Evolutionary conservation across 192 early-diverging fungal species (phyloP).

Genomic region (Borealophlyctis nickersoniae): DNA sequence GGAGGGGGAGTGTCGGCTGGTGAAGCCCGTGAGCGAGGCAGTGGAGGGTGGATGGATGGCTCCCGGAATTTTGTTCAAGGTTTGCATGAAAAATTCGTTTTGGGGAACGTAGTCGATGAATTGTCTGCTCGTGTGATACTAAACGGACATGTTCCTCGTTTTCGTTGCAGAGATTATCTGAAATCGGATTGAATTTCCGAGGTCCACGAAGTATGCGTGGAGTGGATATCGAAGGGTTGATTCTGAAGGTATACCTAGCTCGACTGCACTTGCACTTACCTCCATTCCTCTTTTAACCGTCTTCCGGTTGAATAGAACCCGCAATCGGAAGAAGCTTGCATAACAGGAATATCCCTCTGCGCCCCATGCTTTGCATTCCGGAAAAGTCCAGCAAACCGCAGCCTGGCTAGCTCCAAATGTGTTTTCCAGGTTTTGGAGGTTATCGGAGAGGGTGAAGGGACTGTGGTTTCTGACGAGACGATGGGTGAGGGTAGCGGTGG

Average conservation of each 20-base stretch:
- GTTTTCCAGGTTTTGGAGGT: slow-evolving; percentile 28
- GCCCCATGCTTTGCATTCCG: slow-evolving; percentile 19
- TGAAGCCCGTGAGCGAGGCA: slow-evolving; percentile 25
- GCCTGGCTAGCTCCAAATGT: slow-evolving; percentile 35
- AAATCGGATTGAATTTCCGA: slow-evolving; percentile 43
- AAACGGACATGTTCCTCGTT: neutral
- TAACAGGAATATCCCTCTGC: slow-evolving; percentile 40
- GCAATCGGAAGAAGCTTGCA: slow-evolving; percentile 32
- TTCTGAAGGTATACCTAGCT: slow-evolving; percentile 40
- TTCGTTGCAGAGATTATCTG: slow-evolving; percentile 33
- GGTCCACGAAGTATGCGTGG: slow-evolving; percentile 41
- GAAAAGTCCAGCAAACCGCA: slow-evolving; percentile 32
- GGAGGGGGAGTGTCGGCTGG: slow-evolving; percentile 38
- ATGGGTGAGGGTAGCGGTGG: slow-evolving; percentile 2
- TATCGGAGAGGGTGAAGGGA: no score
- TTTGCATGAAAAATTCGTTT: slow-evolving; percentile 14
- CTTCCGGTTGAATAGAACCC: slow-evolving; percentile 35
- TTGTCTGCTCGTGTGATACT: slow-evolving; percentile 1
- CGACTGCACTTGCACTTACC: neutral
- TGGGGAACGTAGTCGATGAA: neutral
- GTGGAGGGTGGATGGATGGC: slow-evolving; percentile 30
- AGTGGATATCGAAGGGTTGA: slow-evolving; percentile 42
- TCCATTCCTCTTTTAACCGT: neutral
- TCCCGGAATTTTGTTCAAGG: slow-evolving; percentile 43
- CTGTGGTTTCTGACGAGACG: slow-evolving; percentile 2